Evolutionary conservation across 208 protist genomes (phyloP).

Genomic region (Trypanosoma congolense): DNA sequence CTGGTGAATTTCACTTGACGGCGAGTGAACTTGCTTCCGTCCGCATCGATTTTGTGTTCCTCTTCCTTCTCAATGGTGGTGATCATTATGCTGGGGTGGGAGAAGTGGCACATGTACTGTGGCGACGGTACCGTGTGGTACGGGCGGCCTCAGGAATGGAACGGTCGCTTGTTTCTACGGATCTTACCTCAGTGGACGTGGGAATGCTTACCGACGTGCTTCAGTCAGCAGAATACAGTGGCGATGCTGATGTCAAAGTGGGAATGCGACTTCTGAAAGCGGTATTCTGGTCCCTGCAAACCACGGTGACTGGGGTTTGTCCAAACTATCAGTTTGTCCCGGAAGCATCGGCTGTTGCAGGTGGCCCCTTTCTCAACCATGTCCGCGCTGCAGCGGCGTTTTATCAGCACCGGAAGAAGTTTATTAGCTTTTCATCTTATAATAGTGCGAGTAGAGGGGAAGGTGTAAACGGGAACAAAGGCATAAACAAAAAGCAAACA

Average conservation of each 20-base stretch:
- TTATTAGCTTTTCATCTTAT: too few relatives aligned
- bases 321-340: constrained; percentile 48
- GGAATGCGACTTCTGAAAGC: constrained; percentile 40
- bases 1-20: constrained; percentile 32
- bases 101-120: constrained; percentile 70
- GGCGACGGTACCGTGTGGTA: constrained; percentile 69
- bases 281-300: constrained; percentile 49
- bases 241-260: constrained; percentile 27
- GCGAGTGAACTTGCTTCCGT: constrained; percentile 57
- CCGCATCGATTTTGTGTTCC: constrained; percentile 80
- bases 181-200: constrained; percentile 44
- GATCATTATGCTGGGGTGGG: constrained; percentile 81
- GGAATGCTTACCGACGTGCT: constrained; percentile 69
- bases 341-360: constrained; percentile 1
- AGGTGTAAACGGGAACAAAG: neutral
- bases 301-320: constrained; percentile 39
- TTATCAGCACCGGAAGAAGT: constrained; percentile 17
- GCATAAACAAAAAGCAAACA: neutral
- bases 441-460: constrained; percentile 10
- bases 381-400: constrained; percentile 51
- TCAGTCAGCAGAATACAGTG: constrained; percentile 59
- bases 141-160: constrained; percentile 39
- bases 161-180: constrained; percentile 44
- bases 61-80: constrained; percentile 84
- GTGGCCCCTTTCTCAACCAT: constrained; percentile 52